Base-by-base conservation (phyloP, 176 grass and related monocot genomes). In the Puya raimondii region DNA sequence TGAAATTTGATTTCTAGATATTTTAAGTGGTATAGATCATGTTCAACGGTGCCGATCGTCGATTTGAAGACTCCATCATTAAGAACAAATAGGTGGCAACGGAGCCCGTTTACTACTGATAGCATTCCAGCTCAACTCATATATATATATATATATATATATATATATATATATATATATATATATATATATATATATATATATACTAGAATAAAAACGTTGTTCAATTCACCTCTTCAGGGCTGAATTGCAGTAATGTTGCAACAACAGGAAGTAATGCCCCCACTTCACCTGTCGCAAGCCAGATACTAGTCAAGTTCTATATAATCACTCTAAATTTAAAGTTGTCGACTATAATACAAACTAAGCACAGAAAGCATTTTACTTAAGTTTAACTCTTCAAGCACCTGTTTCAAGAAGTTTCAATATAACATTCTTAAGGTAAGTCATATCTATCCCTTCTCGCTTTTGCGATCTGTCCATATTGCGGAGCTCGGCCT, bases 391-490 rank as follows among this genome's bases (percentile, higher is more conserved):
- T 63, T 27, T 64, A 47, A 49, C 26, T 47, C 75, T 77, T 10
- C 54, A 58, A 22, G 49, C 49, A 90, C 94, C 89, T 85, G 94
- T 99, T 93, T 99, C 94, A 83, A 99, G 89, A 69, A 99, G 94
- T 49, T 99, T 99, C 49, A 99, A 67, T 54, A 99, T 92, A 47
- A 99, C 82, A 80, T 99, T 93, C 79, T 99, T 99, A 42, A 99
- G 82, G 79, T 99, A 99, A 65, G 87, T 99, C 94, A 99, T 86
- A 82, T 99, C 89, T 69, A 99, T 84, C 74, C 94, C 94, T 88
- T 99, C 94, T 26, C 94, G 80, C 78, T 99, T 99, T 79, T 99
- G 84, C 75, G 94, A 93, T 77, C 94, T 93, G 17, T 99, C 89
- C 94, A 99, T 93, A 80, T 88, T 91, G 52, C 85, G 82, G 69